Conservation (phyloP, 1,139 yeast genomes). For the Trichomonascaceae sp. region DNA sequence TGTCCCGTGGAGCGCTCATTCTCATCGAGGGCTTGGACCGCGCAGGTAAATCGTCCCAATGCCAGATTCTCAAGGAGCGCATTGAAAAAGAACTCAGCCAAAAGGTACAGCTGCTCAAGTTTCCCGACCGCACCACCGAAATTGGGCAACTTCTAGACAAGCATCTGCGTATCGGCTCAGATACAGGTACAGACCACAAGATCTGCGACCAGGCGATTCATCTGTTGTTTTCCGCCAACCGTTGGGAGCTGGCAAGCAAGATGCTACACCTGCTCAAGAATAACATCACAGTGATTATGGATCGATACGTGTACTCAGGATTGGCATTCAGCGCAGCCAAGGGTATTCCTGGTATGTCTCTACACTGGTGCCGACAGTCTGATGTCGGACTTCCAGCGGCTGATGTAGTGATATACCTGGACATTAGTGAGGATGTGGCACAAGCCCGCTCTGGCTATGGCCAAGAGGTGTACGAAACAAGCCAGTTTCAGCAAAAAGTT, state of each 20-base stretch:
- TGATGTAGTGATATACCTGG: constrained; percentile 67
- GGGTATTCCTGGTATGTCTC: constrained; percentile 32
- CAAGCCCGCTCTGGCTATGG: constrained; percentile 72
- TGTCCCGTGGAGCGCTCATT: constrained; percentile 67
- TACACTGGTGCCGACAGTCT: constrained; percentile 67
- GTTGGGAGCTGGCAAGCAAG: constrained; percentile 70
- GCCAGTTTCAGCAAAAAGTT: constrained; percentile 60
- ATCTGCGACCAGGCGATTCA: constrained; percentile 59
- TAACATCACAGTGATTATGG: constrained; percentile 58
- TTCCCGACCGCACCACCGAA: constrained; percentile 76
- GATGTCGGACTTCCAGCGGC: constrained; percentile 84
- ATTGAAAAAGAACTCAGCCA: constrained; percentile 20
- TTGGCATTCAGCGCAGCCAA: constrained; percentile 90
- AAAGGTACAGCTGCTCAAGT: constrained; percentile 44
- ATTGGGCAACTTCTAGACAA: constrained; percentile 69
- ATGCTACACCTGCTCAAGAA: constrained; percentile 34
- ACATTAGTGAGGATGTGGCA: constrained; percentile 39
- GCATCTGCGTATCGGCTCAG: too few relatives aligned
- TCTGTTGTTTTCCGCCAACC: constrained; percentile 77
- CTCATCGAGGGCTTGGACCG: constrained; percentile 89
- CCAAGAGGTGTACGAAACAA: constrained; percentile 74
- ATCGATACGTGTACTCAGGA: constrained; percentile 87
- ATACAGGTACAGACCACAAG: constrained; percentile 26
- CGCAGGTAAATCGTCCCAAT: constrained; percentile 91
- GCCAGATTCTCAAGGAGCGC: constrained; percentile 31